Base-by-base conservation (phyloP, 768 basidiomycete genomes). In the Ephemerocybe angulata region DNA sequence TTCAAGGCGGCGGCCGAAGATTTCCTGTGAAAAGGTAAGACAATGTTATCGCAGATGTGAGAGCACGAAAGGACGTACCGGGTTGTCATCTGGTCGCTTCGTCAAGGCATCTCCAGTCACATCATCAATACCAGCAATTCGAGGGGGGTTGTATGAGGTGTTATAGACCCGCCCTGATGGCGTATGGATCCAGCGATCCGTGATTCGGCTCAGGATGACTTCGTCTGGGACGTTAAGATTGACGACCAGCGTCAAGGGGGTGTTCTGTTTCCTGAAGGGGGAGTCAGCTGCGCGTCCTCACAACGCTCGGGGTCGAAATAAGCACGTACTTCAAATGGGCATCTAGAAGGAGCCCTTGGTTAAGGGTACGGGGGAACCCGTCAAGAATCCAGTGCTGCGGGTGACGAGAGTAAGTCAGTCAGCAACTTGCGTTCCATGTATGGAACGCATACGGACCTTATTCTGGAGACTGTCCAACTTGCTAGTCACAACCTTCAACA, bases 161-260 rank as follows among this genome's bases (percentile, higher is more conserved):
- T 94, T 96, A 76, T 97, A 97, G 12, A 95, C 86, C 12, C 93
- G 81, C 15, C 93, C 93, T 0, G 92, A 94, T 6, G 90, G 83
- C 13, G 87, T 76, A 66, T 96, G 93, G 22, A 95, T 80, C 88
- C 87, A 95, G 37, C 93, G 86, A 65, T 95, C 92, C 12, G 88
- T 87, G 61, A 96, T 94, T 48, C 93, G 87, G 55, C 81, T 76
- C 19, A 95, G 75, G 64, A 96, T 94, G 50, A 92, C 79, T 54
- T 88, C 78, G 65, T 96, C 93, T 1, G 91, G 80, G n/a, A 97
- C 91, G 58, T 93, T 87, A 27, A 97, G 76, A 67, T 93, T 91
- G 52, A 93, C 84, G 35, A 96, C 80, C 41, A 96, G 77, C 54
- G 85, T 91, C 55, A 96, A 72, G 27, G 90, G 84, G 28, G 74